These are phyloP conservation scores for Ophiorrhiza pumila DNA, from an alignment of 257 asterid species.

Conservation along the genomic window DNA sequence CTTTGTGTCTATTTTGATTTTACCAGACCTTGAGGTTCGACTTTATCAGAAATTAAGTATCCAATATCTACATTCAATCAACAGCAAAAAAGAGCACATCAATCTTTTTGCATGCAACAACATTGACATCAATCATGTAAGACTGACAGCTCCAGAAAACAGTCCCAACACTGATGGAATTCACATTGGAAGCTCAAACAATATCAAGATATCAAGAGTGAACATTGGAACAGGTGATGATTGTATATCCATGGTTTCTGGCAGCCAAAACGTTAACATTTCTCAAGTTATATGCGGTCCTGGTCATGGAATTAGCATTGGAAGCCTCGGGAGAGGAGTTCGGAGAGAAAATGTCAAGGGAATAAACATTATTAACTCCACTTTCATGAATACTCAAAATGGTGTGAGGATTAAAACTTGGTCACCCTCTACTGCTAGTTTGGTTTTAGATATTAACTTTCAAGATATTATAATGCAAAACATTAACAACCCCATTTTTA, in stretches of 20 bases:
- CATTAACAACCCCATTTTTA: constrained; percentile 50
- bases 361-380: constrained; percentile 36
- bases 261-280: constrained; percentile 43
- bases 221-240: constrained; percentile 62
- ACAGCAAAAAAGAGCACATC: constrained; percentile 63
- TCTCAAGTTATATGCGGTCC: constrained; percentile 53
- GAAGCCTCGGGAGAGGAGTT: constrained; percentile 48
- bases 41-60: constrained; percentile 42
- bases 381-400: constrained; percentile 42
- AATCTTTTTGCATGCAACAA: constrained; percentile 54
- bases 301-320: constrained; percentile 68
- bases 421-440: constrained; percentile 36
- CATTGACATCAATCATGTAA: constrained; percentile 34
- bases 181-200: constrained; percentile 46
- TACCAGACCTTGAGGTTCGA: constrained; percentile 59
- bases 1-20: neutral
- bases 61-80: constrained; percentile 43
- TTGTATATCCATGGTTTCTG: constrained; percentile 60
- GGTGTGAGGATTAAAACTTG: constrained; percentile 73
- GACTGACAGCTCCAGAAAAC: constrained; percentile 44
- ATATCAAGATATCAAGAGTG: constrained; percentile 31
- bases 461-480: constrained; percentile 40
- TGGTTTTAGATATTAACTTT: constrained; percentile 38
- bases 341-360: constrained; percentile 31
- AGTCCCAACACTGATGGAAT: constrained; percentile 77